phyloP scores from a whole-genome alignment of 257 asterid genomes.

The Salvia splendens region DNA sequence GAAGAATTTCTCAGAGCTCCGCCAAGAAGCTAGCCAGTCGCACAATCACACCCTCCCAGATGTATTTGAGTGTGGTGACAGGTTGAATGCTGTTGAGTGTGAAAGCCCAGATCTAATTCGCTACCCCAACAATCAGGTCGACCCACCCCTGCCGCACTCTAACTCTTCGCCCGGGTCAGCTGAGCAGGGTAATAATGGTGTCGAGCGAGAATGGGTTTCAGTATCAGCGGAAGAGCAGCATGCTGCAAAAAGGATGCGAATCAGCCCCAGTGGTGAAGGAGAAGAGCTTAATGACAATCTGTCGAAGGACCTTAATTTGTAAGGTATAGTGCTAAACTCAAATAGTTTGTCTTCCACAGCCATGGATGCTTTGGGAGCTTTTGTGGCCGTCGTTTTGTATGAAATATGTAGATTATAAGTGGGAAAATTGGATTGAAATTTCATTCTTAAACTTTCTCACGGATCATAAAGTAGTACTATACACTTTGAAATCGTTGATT shows the following conservation, averaged over 20 bases:
- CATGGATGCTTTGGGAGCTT: neutral
- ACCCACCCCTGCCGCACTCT: neutral
- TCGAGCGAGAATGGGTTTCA: slow-evolving; percentile 22
- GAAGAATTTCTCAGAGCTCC: slow-evolving; percentile 29
- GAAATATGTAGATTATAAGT: slow-evolving; percentile 10
- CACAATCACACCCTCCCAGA: slow-evolving; percentile 17
- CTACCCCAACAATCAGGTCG: slow-evolving; percentile 5
- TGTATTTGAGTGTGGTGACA: slow-evolving; percentile 20
- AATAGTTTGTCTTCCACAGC: neutral
- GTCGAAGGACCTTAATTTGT: slow-evolving; percentile 49
- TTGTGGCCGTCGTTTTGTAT: neutral
- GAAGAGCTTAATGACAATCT: slow-evolving; percentile 35
- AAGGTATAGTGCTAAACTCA: slow-evolving; percentile 18
- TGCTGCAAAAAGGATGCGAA: slow-evolving; percentile 60
- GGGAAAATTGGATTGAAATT: neutral
- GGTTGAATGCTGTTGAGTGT: slow-evolving; percentile 24
- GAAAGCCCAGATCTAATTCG: neutral
- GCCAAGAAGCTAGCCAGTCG: slow-evolving; percentile 27
- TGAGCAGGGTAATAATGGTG: slow-evolving; percentile 11
- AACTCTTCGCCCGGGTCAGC: neutral
- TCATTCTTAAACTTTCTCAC: neutral
- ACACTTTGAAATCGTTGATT: no score
- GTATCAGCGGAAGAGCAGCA: slow-evolving; percentile 42
- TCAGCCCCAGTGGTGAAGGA: slow-evolving; percentile 34
- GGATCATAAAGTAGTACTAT: neutral